These are phyloP conservation scores for Cichorium intybus DNA, from an alignment of 140 eudicot genomes.

Conservation along the genomic window DNA sequence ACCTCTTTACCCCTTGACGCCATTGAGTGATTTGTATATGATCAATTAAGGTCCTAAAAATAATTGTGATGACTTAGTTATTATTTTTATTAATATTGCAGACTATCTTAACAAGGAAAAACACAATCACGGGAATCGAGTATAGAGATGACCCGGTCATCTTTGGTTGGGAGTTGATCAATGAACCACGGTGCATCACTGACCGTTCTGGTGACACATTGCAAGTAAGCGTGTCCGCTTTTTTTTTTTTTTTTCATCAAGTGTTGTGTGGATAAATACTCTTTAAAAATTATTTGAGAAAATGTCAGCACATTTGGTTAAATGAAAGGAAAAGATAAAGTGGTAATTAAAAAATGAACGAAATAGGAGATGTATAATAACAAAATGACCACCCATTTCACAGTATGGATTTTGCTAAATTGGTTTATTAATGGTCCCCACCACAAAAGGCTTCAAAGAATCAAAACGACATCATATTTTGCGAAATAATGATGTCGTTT, in stretches of 20 bases:
- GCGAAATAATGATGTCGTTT: too few species aligned
- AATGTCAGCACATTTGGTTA: not conserved
- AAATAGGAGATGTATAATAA: too few species aligned
- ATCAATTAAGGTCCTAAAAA: not conserved
- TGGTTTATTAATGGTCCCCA: too few species aligned
- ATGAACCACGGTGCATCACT: constrained; percentile 86
- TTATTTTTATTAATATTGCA: constrained; percentile 27
- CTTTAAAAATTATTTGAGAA: not conserved
- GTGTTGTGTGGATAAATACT: not conserved
- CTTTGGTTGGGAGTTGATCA: constrained; percentile 91
- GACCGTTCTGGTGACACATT: constrained; percentile 87
- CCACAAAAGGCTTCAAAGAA: too few species aligned
- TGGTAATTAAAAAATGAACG: too few species aligned
- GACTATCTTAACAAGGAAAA: constrained; percentile 84
- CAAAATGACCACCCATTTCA: too few species aligned
- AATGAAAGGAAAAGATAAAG: not conserved
- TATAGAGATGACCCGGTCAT: constrained; percentile 92
- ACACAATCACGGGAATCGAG: constrained; percentile 81
- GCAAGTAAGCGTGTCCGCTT: constrained; percentile 52
- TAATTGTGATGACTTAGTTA: not conserved
- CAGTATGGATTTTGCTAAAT: too few species aligned
- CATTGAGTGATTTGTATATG: not conserved
- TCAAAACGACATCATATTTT: too few species aligned
- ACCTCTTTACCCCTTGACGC: not conserved
- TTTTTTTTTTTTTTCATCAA: not conserved